Evolutionary conservation across 441 rosid species (phyloP).

Genomic region (Pelargonium citronellum): DNA sequence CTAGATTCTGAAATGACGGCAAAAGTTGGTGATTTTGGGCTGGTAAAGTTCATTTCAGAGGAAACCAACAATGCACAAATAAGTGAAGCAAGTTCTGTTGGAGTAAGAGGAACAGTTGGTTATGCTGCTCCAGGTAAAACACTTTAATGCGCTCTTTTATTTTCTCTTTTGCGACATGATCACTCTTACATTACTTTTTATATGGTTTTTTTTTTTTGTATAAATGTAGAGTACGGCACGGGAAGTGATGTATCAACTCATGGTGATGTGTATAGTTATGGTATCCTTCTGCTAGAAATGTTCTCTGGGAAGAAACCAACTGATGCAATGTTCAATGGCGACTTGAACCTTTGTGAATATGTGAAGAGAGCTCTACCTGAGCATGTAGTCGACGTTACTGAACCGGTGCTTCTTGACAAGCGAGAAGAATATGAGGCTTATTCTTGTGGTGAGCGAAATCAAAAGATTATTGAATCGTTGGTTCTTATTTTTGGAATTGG

Average conservation of each 20-base stretch:
- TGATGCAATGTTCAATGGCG: not conserved
- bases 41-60: not conserved
- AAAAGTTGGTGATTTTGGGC: conserved; percentile 13
- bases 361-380: not conserved
- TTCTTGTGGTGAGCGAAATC: no score
- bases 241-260: not conserved
- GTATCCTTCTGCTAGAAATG: not conserved
- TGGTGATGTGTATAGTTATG: not conserved
- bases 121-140: conserved; percentile 6
- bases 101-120: conserved; percentile 2
- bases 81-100: not conserved
- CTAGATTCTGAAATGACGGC: conserved; percentile 10
- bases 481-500: no score
- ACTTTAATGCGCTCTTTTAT: not conserved
- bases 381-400: not conserved
- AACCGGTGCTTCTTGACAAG: not conserved
- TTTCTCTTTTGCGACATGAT: not conserved
- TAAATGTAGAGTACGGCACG: not conserved
- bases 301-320: not conserved
- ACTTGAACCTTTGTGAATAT: not conserved
- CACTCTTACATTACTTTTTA: no score
- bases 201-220: not conserved
- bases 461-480: not conserved
- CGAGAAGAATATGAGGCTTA: not conserved
- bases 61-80: accelerated